Percentiles rank a stretch among this genome's conserved stretches.
phyloP scores from a whole-genome alignment of 495 filamentous ascomycete species.

The Podospora conica region DNA sequence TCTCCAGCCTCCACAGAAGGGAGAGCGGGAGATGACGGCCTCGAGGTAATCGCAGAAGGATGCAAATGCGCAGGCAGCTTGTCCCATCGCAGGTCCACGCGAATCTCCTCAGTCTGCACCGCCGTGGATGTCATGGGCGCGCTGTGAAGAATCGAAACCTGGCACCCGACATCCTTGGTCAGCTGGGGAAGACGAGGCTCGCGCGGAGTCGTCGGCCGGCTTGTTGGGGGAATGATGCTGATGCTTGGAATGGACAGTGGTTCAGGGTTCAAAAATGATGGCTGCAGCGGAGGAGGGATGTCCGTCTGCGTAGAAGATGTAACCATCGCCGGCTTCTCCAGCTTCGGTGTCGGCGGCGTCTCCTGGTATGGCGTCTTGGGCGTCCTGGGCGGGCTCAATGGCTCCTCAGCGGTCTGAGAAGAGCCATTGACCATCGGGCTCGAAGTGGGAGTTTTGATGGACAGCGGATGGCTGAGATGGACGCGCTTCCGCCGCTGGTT shows the following conservation, averaged over 20 bases:
- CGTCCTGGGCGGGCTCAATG: conserved; percentile 62
- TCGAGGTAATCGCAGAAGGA: conserved; percentile 60
- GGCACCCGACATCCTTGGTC: conserved; percentile 51
- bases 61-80: conserved; percentile 72
- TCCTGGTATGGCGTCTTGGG: conserved; percentile 47
- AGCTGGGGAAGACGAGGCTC: conserved; percentile 49
- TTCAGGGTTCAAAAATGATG: conserved; percentile 23
- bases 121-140: conserved; percentile 56
- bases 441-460: conserved; percentile 30
- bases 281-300: conserved; percentile 24
- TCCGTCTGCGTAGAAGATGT: conserved; percentile 68
- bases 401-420: conserved; percentile 64
- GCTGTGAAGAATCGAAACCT: conserved; percentile 39
- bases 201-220: conserved; percentile 47
- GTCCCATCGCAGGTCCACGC: conserved; percentile 64
- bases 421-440: conserved; percentile 61
- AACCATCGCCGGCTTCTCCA: conserved; percentile 25
- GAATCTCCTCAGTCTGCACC: conserved; percentile 86
- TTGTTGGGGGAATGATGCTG: conserved; percentile 52
- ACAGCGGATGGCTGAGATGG: conserved; percentile 36
- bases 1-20: conserved; percentile 23
- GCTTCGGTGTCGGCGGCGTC: conserved; percentile 20
- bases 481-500: conserved; percentile 66
- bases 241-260: conserved; percentile 53
- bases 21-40: conserved; percentile 44